Base-by-base conservation (phyloP, 495 filamentous ascomycete species). In the Trichoderma asperelloides region DNA sequence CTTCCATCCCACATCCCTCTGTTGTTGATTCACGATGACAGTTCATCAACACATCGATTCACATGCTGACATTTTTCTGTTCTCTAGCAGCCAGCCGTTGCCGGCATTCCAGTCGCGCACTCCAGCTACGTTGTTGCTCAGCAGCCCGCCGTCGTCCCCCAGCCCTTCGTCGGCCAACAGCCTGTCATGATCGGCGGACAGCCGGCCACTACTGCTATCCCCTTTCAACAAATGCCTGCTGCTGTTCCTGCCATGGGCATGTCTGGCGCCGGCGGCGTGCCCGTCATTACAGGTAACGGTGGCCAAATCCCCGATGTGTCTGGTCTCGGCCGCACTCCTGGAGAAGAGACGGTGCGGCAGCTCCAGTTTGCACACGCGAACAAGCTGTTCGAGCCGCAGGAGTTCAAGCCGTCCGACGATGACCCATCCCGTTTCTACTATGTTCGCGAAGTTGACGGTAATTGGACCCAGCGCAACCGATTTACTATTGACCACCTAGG, bases 361-460 rank as follows among this genome's bases (percentile, higher is more conserved):
- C 70, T 74, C 9, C 73, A 77, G 57, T 72, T 76, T 43, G 78
- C 80, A n/a, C 62, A 77, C 60, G 70, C 74, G 49, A 80, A 73
- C 72, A 73, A 74, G 65, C 72, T 75, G 30, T 74, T 76, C 63
- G 77, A 81, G 68, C 76, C 80, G 15, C 82, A 84, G 74, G 81
- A 82, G 47, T 81, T 84, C 65, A 79, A 78, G 62, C 83, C 83
- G 0, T 75, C 78, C 5, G 82, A 85, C 66, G 75, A 80, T 33
- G 79, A 85, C 67, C 77, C 79, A 21, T 77, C 73, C 45, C 82
- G 82, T 64, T 75, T 81, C 74, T 85, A 84, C 68, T 80, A 79
- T 74, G 74, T 77, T 60, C 78, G 81, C 15, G 82, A 85, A 69
- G 69, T 78, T 25, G 78, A 84, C 69, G 78, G 78, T 16, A 72